Percentiles rank a stretch among this genome's conserved stretches.
These are phyloP conservation scores for Sphaerobolus stellatus DNA, from an alignment of 1,284 basidiomycete species.

Conservation along the genomic window DNA sequence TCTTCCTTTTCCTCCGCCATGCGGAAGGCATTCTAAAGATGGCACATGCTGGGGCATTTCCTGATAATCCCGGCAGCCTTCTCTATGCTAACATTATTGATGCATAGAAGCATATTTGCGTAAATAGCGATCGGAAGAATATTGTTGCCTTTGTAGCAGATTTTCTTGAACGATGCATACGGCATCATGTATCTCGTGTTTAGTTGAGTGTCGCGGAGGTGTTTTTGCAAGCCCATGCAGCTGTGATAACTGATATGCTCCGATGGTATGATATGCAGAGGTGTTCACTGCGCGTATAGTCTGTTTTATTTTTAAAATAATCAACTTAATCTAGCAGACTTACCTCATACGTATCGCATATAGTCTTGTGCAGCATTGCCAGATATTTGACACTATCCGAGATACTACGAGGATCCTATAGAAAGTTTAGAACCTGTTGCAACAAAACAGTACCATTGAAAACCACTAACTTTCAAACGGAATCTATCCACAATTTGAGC, in stretches of 20 bases:
- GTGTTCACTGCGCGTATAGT: slow-evolving; percentile 9
- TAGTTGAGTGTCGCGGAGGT: slow-evolving; percentile 28
- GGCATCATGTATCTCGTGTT: slow-evolving; percentile 36
- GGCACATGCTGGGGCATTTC: slow-evolving; percentile 43
- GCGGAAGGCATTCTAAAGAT: slow-evolving; percentile 37
- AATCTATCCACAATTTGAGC: slow-evolving; percentile 51
- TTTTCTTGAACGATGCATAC: slow-evolving; percentile 41
- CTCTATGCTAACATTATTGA: slow-evolving; percentile 49
- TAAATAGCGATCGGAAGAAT: slow-evolving; percentile 43
- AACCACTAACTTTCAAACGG: slow-evolving; percentile 32
- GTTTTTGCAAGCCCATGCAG: slow-evolving; percentile 32
- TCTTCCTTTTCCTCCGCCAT: slow-evolving; percentile 18
- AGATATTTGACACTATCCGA: slow-evolving; percentile 47
- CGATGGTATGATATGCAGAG: slow-evolving; percentile 19
- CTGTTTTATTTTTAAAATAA: slow-evolving; percentile 1
- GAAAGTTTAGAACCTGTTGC: not conserved
- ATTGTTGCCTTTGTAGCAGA: slow-evolving; percentile 47
- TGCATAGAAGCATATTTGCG: slow-evolving; percentile 47
- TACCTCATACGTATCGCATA: slow-evolving; percentile 37
- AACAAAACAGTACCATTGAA: not conserved
- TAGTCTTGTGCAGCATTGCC: slow-evolving; percentile 31
- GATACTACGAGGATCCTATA: slow-evolving; percentile 41
- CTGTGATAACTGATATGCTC: slow-evolving; percentile 30
- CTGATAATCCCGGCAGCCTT: slow-evolving; percentile 44
- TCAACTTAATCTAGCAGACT: slow-evolving; percentile 4